These are phyloP conservation scores for Fraxinus dipetala DNA, from an alignment of 305 asterid genomes.

Conservation along the genomic window DNA sequence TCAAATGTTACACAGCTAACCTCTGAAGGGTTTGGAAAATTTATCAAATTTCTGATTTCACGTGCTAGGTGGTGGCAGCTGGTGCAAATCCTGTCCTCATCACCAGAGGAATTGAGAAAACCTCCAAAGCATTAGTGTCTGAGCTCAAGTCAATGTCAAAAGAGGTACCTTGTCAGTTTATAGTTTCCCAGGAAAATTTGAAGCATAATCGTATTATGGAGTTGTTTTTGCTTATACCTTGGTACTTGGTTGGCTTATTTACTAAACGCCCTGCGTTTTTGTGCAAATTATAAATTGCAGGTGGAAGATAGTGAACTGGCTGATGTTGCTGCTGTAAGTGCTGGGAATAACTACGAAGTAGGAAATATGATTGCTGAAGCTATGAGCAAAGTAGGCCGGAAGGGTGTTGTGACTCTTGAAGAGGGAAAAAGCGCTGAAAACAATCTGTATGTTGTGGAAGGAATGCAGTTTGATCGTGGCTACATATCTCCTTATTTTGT, in stretches of 20 bases:
- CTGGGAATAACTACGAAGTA: constrained; percentile 57
- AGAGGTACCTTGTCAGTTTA: constrained; percentile 47
- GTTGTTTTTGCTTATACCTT: neutral
- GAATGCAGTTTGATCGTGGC: constrained; percentile 59
- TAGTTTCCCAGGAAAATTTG: neutral
- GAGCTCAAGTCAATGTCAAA: constrained; percentile 82
- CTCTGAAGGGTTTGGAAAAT: neutral
- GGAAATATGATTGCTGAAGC: constrained; percentile 56
- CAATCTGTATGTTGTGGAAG: constrained; percentile 44
- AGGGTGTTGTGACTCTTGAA: constrained; percentile 51
- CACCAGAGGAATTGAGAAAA: constrained; percentile 93
- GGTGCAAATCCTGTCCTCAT: constrained; percentile 95
- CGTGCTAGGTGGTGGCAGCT: constrained; percentile 84
- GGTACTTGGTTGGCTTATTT: neutral
- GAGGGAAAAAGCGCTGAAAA: constrained; percentile 54
- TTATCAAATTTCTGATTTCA: neutral
- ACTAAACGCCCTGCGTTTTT: neutral
- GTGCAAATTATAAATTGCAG: constrained; percentile 30
- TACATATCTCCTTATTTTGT: constrained; percentile 51
- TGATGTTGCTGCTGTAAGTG: constrained; percentile 92
- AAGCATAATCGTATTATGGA: neutral
- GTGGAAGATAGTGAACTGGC: constrained; percentile 89
- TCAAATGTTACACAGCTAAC: no score
- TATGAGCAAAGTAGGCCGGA: constrained; percentile 46
- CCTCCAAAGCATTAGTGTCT: constrained; percentile 76